Conservation (phyloP, 305 asterid species). For the Petunia hybrid region DNA sequence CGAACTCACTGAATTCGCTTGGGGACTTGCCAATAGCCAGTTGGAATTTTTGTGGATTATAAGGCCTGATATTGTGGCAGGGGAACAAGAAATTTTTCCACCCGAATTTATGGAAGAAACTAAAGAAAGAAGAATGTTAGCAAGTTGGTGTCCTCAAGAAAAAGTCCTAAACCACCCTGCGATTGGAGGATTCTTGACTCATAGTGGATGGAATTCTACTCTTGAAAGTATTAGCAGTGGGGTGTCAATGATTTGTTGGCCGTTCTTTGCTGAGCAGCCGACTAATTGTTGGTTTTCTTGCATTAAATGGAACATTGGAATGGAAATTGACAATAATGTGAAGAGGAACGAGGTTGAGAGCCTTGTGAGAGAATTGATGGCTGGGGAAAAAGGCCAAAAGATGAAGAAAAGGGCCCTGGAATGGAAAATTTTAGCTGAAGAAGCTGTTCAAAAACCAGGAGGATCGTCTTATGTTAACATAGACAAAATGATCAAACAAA, state of each 20-base stretch:
- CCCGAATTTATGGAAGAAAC: slow-evolving; percentile 27
- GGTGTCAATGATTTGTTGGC: slow-evolving; percentile 42
- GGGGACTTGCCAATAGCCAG: slow-evolving; percentile 42
- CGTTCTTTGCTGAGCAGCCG: slow-evolving; percentile 38
- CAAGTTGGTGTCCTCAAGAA: slow-evolving; percentile 41
- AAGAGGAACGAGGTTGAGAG: slow-evolving; percentile 9
- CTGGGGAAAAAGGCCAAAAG: slow-evolving; percentile 12
- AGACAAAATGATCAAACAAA: background rate
- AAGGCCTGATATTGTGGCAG: slow-evolving; percentile 40
- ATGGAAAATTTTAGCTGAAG: slow-evolving; percentile 22
- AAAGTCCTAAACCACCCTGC: slow-evolving; percentile 30
- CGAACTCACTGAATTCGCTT: slow-evolving; percentile 38
- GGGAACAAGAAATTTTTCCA: slow-evolving; percentile 7
- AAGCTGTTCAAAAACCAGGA: background rate
- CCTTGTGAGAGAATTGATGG: slow-evolving; percentile 31
- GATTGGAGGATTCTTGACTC: slow-evolving; percentile 37
- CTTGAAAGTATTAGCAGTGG: slow-evolving; percentile 32
- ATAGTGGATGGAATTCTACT: slow-evolving; percentile 37
- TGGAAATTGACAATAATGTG: slow-evolving; percentile 30
- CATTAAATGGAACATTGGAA: slow-evolving; percentile 28
- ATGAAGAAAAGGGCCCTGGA: slow-evolving; percentile 26
- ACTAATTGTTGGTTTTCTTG: slow-evolving; percentile 38
- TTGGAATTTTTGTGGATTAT: slow-evolving; percentile 38
- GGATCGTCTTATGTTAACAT: slow-evolving; percentile 25
- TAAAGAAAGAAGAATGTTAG: slow-evolving; percentile 30